A percentile compares a stretch with the other conserved stretches of the same genome.
These are phyloP conservation scores for Xerocomus potaroensis DNA, from an alignment of 768 basidiomycete species.

Conservation along the genomic window DNA sequence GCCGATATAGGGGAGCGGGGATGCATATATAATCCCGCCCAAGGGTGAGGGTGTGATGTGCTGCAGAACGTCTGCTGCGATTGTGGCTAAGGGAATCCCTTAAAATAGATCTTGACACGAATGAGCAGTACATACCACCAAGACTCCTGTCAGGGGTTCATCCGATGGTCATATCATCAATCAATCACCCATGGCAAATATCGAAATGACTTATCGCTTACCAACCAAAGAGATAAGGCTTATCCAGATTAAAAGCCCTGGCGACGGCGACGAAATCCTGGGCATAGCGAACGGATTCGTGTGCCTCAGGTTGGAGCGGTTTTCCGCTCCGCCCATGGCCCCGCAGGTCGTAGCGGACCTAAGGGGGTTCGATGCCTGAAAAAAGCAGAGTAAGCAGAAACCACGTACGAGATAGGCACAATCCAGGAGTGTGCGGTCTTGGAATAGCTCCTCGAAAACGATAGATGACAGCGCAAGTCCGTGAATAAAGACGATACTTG, in stretches of 20 bases:
- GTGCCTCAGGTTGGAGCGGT: not conserved
- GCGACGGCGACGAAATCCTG: conserved; percentile 5
- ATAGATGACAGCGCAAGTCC: conserved; percentile 3
- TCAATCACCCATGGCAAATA: not conserved
- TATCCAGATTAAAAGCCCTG: conserved; percentile 1
- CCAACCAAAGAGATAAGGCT: conserved; percentile 6
- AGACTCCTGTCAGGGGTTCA: conserved; percentile 1
- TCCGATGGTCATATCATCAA: not conserved
- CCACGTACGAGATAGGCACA: conserved; percentile 1
- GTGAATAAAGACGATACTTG: conserved; percentile 6
- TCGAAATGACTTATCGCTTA: not conserved
- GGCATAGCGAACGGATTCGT: conserved; percentile 7
- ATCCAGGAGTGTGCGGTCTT: conserved; percentile 1
- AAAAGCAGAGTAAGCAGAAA: not conserved
- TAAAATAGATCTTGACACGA: no score
- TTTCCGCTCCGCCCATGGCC: conserved; percentile 8
- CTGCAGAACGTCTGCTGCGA: conserved; percentile 3
- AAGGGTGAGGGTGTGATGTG: not conserved
- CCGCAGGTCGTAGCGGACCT: conserved; percentile 9
- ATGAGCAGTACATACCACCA: conserved; percentile 5
- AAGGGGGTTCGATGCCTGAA: not conserved
- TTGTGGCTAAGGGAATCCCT: not conserved
- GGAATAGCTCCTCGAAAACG: conserved; percentile 6
- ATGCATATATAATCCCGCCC: conserved; percentile 4
- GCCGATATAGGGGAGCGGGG: conserved; percentile 8